These are phyloP conservation scores for Colletotrichum filicis DNA, from an alignment of 2,329 filamentous ascomycete genomes.

Conservation along the genomic window DNA sequence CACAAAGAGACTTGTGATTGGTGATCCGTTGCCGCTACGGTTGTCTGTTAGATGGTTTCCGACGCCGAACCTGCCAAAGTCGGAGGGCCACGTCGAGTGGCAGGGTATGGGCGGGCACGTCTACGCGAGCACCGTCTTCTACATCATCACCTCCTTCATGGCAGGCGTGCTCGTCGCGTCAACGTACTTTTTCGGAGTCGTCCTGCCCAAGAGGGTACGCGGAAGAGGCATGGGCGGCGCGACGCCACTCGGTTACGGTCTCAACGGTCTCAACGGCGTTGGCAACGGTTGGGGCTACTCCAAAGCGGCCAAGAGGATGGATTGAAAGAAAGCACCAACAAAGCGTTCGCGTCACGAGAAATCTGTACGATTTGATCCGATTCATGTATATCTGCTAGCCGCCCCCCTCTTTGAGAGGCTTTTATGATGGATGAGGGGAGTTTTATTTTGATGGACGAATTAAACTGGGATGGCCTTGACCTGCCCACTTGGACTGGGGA, in stretches of 20 bases:
- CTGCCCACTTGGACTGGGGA: constrained; percentile 16
- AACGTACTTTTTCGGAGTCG: constrained; percentile 70
- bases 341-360: neutral
- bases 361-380: constrained; percentile 29
- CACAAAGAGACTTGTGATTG: constrained; percentile 80
- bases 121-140: constrained; percentile 72
- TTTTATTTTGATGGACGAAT: neutral
- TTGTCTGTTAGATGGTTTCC: constrained; percentile 92
- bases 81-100: constrained; percentile 74
- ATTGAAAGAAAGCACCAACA: constrained; percentile 43
- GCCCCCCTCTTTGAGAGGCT: neutral
- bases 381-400: constrained; percentile 19
- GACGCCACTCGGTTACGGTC: constrained; percentile 64
- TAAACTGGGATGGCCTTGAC: neutral
- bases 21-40: constrained; percentile 81
- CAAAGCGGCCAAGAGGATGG: constrained; percentile 65
- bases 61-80: constrained; percentile 74
- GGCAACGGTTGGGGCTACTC: constrained; percentile 71
- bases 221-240: constrained; percentile 65
- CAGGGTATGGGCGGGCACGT: constrained; percentile 72
- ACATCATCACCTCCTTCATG: constrained; percentile 68
- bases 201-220: constrained; percentile 65
- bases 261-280: constrained; percentile 50
- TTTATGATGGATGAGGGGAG: constrained; percentile 7
- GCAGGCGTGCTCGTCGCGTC: constrained; percentile 65